A percentile compares a stretch with the other conserved stretches of the same genome.
Conservation (phyloP, 345 rosid genomes). For the Populus davidiana region DNA sequence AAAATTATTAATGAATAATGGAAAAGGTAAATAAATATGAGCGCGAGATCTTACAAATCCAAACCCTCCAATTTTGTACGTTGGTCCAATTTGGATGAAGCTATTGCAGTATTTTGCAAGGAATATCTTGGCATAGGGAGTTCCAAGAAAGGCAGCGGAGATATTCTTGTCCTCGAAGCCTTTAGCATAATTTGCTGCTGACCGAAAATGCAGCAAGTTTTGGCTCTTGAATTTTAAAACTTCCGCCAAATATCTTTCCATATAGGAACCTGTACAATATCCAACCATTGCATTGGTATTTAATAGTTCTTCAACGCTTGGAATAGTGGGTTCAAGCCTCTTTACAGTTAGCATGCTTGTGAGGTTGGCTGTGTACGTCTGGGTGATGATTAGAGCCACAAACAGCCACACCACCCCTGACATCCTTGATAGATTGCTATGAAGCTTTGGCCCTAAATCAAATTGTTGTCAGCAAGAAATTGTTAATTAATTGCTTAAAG, state of each 20-base stretch:
- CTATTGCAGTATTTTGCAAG: slow-evolving; percentile 17
- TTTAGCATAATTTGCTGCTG: neutral
- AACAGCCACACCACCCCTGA: slow-evolving; percentile 25
- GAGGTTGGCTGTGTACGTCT: slow-evolving; percentile 26
- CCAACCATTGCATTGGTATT: slow-evolving; percentile 16
- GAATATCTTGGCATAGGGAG: slow-evolving; percentile 20
- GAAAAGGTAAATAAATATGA: neutral
- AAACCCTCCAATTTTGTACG: slow-evolving; percentile 18
- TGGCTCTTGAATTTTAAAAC: slow-evolving; percentile 2
- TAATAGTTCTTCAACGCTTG: slow-evolving; percentile 12
- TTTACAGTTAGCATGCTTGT: slow-evolving; percentile 23
- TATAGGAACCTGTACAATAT: slow-evolving; percentile 2
- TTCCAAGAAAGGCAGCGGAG: slow-evolving; percentile 24
- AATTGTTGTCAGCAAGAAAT: neutral
- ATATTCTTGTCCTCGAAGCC: slow-evolving; percentile 9
- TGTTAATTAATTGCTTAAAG: neutral
- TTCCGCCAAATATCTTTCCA: slow-evolving; percentile 6
- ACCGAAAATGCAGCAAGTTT: neutral
- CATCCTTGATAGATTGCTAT: slow-evolving; percentile 26
- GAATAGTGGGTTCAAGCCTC: neutral
- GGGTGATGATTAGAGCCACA: slow-evolving; percentile 19
- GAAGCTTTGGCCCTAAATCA: slow-evolving; percentile 7
- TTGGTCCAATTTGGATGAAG: slow-evolving; percentile 3
- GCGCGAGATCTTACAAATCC: slow-evolving; percentile 12
- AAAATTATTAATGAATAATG: neutral